phyloP scores from a whole-genome alignment of 139 green algal genomes.

The Coccomyxa sp. region DNA sequence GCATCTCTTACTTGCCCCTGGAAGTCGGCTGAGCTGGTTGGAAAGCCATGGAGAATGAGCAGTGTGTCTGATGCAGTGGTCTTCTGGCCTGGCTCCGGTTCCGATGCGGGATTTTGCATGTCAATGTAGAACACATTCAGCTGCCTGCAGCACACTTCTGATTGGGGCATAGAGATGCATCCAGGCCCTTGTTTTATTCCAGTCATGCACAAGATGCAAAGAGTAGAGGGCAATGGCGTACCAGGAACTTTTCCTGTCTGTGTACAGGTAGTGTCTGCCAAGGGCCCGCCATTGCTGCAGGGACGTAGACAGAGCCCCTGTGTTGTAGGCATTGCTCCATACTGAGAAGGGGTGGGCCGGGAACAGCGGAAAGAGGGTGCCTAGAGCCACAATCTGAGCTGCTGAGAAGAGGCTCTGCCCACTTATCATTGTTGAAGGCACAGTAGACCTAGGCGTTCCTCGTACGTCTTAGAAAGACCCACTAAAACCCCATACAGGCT shows the following conservation, averaged over 20 bases:
- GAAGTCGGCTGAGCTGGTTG: slow-evolving; percentile 5
- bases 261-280: slow-evolving; percentile 6
- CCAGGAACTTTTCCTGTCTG: neutral
- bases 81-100: neutral
- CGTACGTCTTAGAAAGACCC: no score
- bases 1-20: neutral
- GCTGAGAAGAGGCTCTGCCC: neutral
- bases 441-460: no score
- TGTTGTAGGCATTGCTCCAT: neutral
- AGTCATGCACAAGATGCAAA: no score
- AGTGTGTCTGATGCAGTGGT: neutral
- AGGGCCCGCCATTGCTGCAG: slow-evolving; percentile 4
- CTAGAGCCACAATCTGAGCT: neutral
- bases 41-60: slow-evolving; percentile 11
- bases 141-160: neutral
- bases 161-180: no score
- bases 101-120: neutral
- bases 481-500: no score
- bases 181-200: no score
- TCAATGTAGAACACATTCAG: slow-evolving; percentile 9
- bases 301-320: neutral
- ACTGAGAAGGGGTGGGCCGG: neutral
- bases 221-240: neutral
- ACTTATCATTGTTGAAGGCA: no score
- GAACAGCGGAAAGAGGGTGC: neutral